These are phyloP conservation scores for Ceratorhiza oryzae-sativae DNA, from an alignment of 1,284 basidiomycete species.

Conservation along the genomic window DNA sequence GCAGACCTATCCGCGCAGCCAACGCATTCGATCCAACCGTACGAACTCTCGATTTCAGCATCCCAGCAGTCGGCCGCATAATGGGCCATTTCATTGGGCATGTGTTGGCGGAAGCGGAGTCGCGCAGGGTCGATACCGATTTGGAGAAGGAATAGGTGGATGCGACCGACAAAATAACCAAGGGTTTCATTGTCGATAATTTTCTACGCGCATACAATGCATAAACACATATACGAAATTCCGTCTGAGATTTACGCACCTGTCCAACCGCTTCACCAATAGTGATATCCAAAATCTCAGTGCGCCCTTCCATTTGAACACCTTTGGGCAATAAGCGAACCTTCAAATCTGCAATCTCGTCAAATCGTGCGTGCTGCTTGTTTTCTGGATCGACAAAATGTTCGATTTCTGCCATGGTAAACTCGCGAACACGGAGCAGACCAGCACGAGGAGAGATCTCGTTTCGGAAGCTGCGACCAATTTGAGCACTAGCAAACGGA, in stretches of 20 bases:
- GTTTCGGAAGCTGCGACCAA: conserved; percentile 96
- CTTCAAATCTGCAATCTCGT: conserved; percentile 77
- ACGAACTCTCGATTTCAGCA: conserved; percentile 94
- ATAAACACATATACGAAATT: neutral
- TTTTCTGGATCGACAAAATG: conserved; percentile 97
- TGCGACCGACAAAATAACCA: conserved; percentile 95
- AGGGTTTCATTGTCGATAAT: conserved; percentile 97
- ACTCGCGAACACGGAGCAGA: conserved; percentile 95
- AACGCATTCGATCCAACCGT: conserved; percentile 99
- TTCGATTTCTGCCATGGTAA: conserved; percentile 99
- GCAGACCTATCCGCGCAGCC: conserved; percentile 99
- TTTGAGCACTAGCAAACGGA: conserved; percentile 97
- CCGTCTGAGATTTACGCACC: neutral
- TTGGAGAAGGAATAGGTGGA: conserved; percentile 88
- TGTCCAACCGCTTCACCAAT: conserved; percentile 87
- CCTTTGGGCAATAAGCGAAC: conserved; percentile 84
- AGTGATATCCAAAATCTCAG: conserved; percentile 69
- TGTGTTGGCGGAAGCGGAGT: conserved; percentile 84
- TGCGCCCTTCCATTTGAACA: conserved; percentile 80
- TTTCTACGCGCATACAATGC: conserved; percentile 55
- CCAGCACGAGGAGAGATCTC: conserved; percentile 98
- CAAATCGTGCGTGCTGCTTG: conserved; percentile 88
- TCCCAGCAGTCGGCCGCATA: conserved; percentile 99
- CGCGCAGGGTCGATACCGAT: conserved; percentile 91
- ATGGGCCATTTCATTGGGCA: conserved; percentile 94